Base-by-base conservation (phyloP, 2,329 filamentous ascomycete genomes). In the Phyllosticta citrichinensis region DNA sequence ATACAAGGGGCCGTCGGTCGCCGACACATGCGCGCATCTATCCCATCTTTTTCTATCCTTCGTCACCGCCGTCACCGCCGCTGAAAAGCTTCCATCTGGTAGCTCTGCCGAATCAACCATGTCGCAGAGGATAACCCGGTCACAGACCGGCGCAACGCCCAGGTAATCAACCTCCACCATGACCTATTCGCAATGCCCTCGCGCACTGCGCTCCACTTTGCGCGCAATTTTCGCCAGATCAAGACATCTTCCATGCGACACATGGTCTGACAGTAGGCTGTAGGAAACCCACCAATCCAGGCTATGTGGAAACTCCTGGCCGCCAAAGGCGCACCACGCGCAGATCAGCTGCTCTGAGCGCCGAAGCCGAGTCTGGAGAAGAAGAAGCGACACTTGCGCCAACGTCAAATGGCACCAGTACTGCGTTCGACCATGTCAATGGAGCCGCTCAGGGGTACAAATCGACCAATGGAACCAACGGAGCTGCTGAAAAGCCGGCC, bases 241-340 rank as follows among this genome's bases (percentile, higher is more conserved):
- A n/a, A 6, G n/a, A 47, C 6, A 17, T 47, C 40, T n/a, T 17
- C 24, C 47, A 35, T 11, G 33, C 33, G 22, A 27, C 40, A 20
- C 19, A 27, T 24, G 22, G 20, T 10, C 59, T 64, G 58, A 65
- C 62, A 19, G 56, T 50, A 20, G 25, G 47, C 14, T 24, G 54
- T 71, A 74, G 76, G 69, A 68, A 75, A 67, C 70, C 69, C 66
- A 63, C 71, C 66, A 68, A 76, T 69, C 72, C 73, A 53, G 78
- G 76, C 63, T 79, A 77, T 64, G 77, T 80, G 64, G 78, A 80
- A 64, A 80, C 77, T 11, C 78, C 79, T 10, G 76, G 76, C 55
- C 73, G 74, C 60, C 40, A 47, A n/a, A 73, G 69, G 57, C 73
- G 70, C 63, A 75, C 74, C 62, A 71, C 75, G 61, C 75, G 78